Conservation (phyloP, 345 rosid genomes). For the Luvunga scandens region DNA sequence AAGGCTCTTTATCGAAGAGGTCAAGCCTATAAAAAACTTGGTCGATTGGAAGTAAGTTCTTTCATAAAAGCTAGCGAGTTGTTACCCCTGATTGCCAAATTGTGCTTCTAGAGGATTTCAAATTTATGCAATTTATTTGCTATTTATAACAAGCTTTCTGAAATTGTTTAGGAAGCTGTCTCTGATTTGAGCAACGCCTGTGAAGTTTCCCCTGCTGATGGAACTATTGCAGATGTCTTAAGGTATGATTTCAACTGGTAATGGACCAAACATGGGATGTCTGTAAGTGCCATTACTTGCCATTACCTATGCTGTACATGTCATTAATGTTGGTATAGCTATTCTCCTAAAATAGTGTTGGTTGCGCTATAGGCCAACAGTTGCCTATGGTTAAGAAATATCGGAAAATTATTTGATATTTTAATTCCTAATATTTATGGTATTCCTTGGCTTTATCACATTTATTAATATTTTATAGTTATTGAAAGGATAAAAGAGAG, state of each 20-base stretch:
- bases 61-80: conserved; percentile 9
- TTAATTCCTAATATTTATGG: background rate
- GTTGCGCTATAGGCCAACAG: background rate
- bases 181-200: conserved; percentile 74
- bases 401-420: background rate
- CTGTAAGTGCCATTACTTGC: background rate
- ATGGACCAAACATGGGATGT: background rate
- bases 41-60: conserved; percentile 69
- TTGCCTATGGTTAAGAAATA: background rate
- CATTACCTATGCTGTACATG: background rate
- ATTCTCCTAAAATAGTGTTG: background rate
- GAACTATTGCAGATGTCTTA: conserved; percentile 70
- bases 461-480: background rate
- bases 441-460: background rate
- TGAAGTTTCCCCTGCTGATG: conserved; percentile 85
- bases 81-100: conserved; percentile 15
- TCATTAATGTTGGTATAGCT: background rate
- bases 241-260: conserved; percentile 46
- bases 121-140: background rate
- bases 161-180: conserved; percentile 66
- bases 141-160: conserved; percentile 10
- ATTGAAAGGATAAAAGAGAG: background rate
- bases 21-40: conserved; percentile 84
- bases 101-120: background rate
- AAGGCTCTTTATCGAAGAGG: conserved; percentile 98